A percentile compares a stretch with the other conserved stretches of the same genome.
Conservation (phyloP, 2,329 filamentous ascomycete species). For the Trichothecium sympodiale region DNA sequence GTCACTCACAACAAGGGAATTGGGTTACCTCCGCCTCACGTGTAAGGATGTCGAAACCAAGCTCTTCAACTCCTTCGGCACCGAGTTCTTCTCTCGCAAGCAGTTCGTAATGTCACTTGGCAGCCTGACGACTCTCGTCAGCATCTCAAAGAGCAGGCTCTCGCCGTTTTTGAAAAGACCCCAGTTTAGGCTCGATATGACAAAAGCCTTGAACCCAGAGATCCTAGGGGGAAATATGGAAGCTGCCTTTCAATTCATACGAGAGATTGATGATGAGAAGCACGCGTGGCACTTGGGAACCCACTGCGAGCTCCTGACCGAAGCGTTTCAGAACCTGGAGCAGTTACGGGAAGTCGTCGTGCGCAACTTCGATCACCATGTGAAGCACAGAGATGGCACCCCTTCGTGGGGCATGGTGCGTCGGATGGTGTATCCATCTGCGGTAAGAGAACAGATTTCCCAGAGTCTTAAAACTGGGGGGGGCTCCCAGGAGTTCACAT, state of each 20-base stretch:
- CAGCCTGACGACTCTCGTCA: conserved; percentile 42
- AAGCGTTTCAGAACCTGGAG: conserved; percentile 42
- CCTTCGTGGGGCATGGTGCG: no score
- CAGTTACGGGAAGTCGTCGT: conserved; percentile 46
- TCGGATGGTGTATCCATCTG: no score
- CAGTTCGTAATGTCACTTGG: conserved; percentile 52
- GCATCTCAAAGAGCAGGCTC: conserved; percentile 38
- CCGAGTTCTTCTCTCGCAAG: conserved; percentile 54
- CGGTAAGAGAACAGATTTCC: no score
- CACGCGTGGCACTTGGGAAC: conserved; percentile 24
- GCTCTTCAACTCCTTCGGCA: conserved; percentile 43
- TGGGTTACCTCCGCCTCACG: conserved; percentile 40
- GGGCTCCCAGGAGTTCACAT: conserved; percentile 10
- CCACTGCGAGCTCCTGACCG: conserved; percentile 40
- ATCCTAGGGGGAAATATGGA: no score
- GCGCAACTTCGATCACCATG: conserved; percentile 43
- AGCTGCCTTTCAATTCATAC: no score
- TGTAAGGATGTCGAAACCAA: conserved; percentile 43
- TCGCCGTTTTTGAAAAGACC: conserved; percentile 25
- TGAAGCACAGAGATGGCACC: conserved; percentile 40
- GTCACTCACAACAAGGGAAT: conserved; percentile 42
- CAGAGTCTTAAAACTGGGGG: no score
- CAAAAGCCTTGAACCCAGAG: no score
- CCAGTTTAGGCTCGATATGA: conserved; percentile 18
- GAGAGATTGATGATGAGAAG: no score